These are phyloP conservation scores for Globisporangium nagaii DNA, from an alignment of 352 stramenopile species.

Conservation along the genomic window DNA sequence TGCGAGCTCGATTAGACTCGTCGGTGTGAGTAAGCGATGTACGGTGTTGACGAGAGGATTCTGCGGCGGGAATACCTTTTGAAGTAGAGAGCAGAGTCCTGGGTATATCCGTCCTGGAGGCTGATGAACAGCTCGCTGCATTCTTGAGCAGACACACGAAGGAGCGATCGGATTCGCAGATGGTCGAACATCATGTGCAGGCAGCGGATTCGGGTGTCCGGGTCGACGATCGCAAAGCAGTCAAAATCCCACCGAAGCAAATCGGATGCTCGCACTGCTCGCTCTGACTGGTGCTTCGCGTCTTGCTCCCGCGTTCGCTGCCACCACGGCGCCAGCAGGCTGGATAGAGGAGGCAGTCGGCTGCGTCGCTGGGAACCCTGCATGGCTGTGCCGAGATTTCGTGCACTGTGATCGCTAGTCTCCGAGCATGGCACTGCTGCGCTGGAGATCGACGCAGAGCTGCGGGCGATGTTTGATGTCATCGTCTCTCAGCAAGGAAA, in stretches of 20 bases:
- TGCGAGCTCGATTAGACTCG: background rate
- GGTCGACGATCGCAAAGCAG: background rate
- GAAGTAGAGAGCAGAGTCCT: slow-evolving; percentile 1
- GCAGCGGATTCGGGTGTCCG: slow-evolving; percentile 7
- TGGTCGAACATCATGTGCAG: slow-evolving; percentile 14
- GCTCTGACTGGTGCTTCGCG: background rate
- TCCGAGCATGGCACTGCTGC: background rate
- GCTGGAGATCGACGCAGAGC: background rate
- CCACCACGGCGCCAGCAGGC: background rate
- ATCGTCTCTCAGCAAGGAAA: background rate
- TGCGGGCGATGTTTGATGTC: background rate
- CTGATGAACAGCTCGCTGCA: slow-evolving; percentile 4
- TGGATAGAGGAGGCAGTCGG: background rate
- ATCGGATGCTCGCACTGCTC: background rate
- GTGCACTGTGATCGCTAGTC: background rate
- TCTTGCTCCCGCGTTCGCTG: background rate
- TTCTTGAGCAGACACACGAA: slow-evolving; percentile 4
- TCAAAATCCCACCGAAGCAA: slow-evolving; percentile 18
- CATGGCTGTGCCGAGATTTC: background rate
- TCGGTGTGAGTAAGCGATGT: too few species aligned
- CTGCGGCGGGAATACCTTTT: slow-evolving; percentile 1
- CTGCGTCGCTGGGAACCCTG: too few species aligned
- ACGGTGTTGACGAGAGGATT: background rate
- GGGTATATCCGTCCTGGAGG: slow-evolving; percentile 11
- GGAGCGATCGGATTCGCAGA: background rate